Evolutionary conservation across 305 asterid species (phyloP).

Genomic region (Galium porrigens): DNA sequence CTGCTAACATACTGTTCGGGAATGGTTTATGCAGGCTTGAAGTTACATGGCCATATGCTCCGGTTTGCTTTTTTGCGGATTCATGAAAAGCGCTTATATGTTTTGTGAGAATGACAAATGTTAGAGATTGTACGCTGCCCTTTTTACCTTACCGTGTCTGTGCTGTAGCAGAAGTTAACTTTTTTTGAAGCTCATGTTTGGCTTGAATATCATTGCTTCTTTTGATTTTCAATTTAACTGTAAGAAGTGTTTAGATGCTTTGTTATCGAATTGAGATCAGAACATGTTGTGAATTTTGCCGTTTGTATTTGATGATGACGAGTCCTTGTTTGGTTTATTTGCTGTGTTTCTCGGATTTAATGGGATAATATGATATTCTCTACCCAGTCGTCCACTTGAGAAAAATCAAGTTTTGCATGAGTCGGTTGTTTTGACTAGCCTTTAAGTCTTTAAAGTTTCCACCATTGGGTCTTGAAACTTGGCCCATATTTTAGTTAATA

Average conservation of each 20-base stretch:
- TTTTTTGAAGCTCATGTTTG: constrained; percentile 2
- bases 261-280: constrained; percentile 4
- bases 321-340: background rate
- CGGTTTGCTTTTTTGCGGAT: constrained; percentile 13
- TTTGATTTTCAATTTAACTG: constrained; percentile 3
- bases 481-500: no score
- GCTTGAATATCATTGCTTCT: constrained; percentile 8
- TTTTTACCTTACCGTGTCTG: background rate
- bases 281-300: constrained; percentile 5
- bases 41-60: background rate
- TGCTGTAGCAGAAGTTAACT: constrained; percentile 12
- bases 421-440: background rate
- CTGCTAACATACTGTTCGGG: background rate
- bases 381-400: no score
- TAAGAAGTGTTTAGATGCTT: constrained; percentile 13
- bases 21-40: constrained; percentile 18
- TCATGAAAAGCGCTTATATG: background rate
- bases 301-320: constrained; percentile 6
- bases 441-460: no score
- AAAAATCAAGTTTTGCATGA: background rate
- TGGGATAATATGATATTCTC: no score
- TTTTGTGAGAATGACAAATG: constrained; percentile 6
- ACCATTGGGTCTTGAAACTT: no score
- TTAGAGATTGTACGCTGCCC: background rate
- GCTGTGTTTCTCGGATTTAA: background rate